Base-by-base conservation (phyloP, 805 yeast species). In the Pichia scutulata region DNA sequence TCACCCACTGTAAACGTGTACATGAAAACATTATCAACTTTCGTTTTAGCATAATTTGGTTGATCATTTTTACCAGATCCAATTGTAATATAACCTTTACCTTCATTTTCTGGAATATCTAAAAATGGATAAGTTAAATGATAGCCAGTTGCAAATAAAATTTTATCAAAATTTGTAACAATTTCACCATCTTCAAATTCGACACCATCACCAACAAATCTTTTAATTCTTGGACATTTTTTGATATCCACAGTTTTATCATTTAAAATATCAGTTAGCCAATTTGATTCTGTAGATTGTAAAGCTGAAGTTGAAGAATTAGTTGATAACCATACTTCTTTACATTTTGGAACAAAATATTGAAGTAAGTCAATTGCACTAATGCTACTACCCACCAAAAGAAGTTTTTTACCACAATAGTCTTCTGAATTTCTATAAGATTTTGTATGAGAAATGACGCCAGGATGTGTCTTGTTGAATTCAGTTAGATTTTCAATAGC, bases 301-400 rank as follows among this genome's bases (percentile, higher is more conserved):
- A 22, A n/a, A n/a, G 33, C 21, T 3, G 41, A 23, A 39, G 13
- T 46, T n/a, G 37, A 14, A 9, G 43, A 39, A 19, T 41, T 47
- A 3, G 49, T 41, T 8, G 48, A 46, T 28, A 46, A 28, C 48
- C 48, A 46, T 14, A 46, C 49, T 30, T 47, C 39, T 28, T 47
- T 49, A 7, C 57, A 52, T 18, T 39, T 47, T 13, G 73, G 62
- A 28, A 64, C 48, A 16, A 68, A 57, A 51, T 75, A 75, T 56
- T 75, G 78, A 13, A 73, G 58, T 6, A 76, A 56, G 58, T 87
- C 95, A 18, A 78, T 74, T 10, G 89, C 93, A 50, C 86, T 78
- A 5, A 89, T 79, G 19, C 81, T 77, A 54, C 78, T 50, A 18
- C 65, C 68, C 18, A 64, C 59, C 14, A 63, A 41, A 13, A 63